Percentiles rank a stretch among this genome's conserved stretches.
These are phyloP conservation scores for Cladosporium halotolerans DNA, from an alignment of 2,329 filamentous ascomycete species.

Conservation along the genomic window DNA sequence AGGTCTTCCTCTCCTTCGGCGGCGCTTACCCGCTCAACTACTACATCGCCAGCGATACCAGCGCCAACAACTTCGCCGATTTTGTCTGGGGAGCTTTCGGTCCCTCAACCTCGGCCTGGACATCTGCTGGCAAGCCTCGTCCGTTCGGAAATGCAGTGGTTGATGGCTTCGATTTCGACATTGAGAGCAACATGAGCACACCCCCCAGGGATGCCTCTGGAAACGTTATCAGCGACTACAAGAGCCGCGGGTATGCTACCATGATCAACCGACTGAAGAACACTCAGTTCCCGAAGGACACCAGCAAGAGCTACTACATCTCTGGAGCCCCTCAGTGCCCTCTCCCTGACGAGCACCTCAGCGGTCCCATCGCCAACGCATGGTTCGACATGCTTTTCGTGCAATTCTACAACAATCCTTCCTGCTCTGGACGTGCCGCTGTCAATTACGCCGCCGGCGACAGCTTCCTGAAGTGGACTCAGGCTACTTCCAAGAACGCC, in stretches of 20 bases:
- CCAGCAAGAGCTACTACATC: constrained; percentile 41
- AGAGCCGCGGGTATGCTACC: constrained; percentile 32
- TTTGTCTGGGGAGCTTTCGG: constrained; percentile 44
- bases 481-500: constrained; percentile 28
- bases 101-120: constrained; percentile 28
- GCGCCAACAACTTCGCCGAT: constrained; percentile 38
- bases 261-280: constrained; percentile 45
- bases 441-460: constrained; percentile 30
- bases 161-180: constrained; percentile 50
- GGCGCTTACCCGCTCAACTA: constrained; percentile 38
- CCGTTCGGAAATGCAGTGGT: constrained; percentile 45
- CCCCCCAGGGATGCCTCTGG: constrained; percentile 29
- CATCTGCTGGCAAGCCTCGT: constrained; percentile 29
- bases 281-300: constrained; percentile 31
- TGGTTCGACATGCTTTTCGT: constrained; percentile 41
- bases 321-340: constrained; percentile 44
- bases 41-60: constrained; percentile 35
- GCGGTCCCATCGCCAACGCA: constrained; percentile 29
- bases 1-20: constrained; percentile 42
- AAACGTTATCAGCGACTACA: constrained; percentile 25
- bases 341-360: constrained; percentile 42
- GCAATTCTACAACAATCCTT: constrained; percentile 45
- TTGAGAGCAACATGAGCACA: constrained; percentile 33
- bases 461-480: constrained; percentile 44
- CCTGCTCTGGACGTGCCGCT: constrained; percentile 40